A percentile compares a stretch with the other conserved stretches of the same genome.
phyloP scores from a whole-genome alignment of 1,139 yeast genomes.

The Nakaseomyces delphensis region DNA sequence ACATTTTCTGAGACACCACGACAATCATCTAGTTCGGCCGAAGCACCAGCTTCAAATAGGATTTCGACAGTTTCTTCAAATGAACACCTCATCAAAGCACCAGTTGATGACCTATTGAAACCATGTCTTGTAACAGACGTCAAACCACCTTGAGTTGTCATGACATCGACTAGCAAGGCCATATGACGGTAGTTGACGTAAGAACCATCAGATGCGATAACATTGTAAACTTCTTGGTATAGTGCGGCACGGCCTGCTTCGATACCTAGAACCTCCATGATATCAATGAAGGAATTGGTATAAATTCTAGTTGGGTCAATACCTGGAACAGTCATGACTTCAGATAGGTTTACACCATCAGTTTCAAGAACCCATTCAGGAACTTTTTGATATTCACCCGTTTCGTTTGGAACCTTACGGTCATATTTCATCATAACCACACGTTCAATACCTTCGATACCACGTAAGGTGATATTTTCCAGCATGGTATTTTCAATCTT shows the following conservation, averaged over 20 bases:
- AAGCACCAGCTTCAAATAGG: slow-evolving; percentile 93
- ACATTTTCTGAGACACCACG: slow-evolving; percentile 98
- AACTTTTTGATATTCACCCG: slow-evolving; percentile 81
- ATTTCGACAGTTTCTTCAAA: slow-evolving; percentile 99
- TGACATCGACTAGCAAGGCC: slow-evolving; percentile 94
- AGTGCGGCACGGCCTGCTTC: slow-evolving; percentile 96
- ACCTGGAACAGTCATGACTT: slow-evolving; percentile 91
- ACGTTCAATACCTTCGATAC: slow-evolving; percentile 91
- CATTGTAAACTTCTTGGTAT: slow-evolving; percentile 88
- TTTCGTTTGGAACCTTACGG: slow-evolving; percentile 62
- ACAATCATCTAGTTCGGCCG: slow-evolving; percentile 96
- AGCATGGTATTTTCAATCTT: slow-evolving; percentile 95
- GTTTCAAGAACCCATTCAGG: slow-evolving; percentile 99
- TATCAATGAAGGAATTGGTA: slow-evolving; percentile 94
- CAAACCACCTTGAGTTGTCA: slow-evolving; percentile 97
- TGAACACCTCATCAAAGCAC: slow-evolving; percentile 98
- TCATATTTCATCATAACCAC: slow-evolving; percentile 81
- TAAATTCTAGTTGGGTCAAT: slow-evolving; percentile 85
- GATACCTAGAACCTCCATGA: slow-evolving; percentile 90
- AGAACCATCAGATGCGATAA: slow-evolving; percentile 98
- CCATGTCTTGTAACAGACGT: slow-evolving; percentile 99
- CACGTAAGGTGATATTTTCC: slow-evolving; percentile 88
- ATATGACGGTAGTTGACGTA: slow-evolving; percentile 97
- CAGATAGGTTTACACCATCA: slow-evolving; percentile 94
- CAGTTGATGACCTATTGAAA: slow-evolving; percentile 96